A percentile compares a stretch with the other conserved stretches of the same genome.
phyloP scores from a whole-genome alignment of 208 protist species.

The Polymyxa betae region DNA sequence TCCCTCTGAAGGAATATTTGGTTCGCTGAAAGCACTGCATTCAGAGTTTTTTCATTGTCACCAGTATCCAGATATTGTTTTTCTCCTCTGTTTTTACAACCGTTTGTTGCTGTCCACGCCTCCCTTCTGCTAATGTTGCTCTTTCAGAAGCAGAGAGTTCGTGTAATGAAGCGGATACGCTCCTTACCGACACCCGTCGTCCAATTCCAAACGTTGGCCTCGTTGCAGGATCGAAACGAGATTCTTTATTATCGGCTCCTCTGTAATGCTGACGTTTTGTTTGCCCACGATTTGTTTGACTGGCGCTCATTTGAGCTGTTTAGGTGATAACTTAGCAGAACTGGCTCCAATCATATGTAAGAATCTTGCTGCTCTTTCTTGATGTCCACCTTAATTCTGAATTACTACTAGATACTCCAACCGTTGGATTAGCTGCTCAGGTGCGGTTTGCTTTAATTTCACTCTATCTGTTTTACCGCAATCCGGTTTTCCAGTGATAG shows the following conservation, averaged over 20 bases:
- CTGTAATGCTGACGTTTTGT: no score
- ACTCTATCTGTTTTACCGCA: background rate
- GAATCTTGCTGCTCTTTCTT: background rate
- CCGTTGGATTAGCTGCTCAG: slow-evolving; percentile 62
- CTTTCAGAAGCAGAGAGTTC: slow-evolving; percentile 64
- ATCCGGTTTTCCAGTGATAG: background rate
- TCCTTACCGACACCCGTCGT: slow-evolving; percentile 60
- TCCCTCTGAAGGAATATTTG: no score
- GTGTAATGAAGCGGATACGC: slow-evolving; percentile 61
- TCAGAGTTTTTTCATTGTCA: no score
- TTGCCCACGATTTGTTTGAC: no score
- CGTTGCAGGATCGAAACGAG: slow-evolving; percentile 75
- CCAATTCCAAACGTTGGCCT: slow-evolving; percentile 72
- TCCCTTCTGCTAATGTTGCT: background rate
- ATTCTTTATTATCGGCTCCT: slow-evolving; percentile 77
- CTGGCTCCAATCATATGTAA: slow-evolving; percentile 74
- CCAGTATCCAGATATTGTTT: no score
- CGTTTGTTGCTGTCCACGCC: no score
- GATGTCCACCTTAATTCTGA: background rate
- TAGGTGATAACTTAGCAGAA: slow-evolving; percentile 70
- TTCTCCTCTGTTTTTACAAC: no score
- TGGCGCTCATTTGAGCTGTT: no score
- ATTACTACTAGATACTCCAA: slow-evolving; percentile 73
- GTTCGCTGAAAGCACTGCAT: no score
- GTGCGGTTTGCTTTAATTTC: background rate